Percentiles rank a stretch among this genome's conserved stretches.
Evolutionary conservation across 1,284 basidiomycete genomes (phyloP).

Genomic region (Apiotrichum sp.): DNA sequence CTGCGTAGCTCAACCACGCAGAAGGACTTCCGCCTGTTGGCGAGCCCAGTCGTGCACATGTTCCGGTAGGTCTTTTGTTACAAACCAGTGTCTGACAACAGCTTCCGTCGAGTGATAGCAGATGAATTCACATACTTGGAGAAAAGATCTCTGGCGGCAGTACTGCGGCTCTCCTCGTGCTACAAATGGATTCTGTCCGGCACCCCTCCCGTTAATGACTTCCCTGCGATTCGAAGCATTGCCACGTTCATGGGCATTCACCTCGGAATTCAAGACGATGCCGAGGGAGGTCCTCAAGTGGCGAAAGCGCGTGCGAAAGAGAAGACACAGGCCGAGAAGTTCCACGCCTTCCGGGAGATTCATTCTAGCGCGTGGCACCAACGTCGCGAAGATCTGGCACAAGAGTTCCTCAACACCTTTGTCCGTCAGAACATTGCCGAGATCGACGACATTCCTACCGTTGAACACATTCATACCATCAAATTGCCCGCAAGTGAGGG

Average conservation of each 20-base stretch:
- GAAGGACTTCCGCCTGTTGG: slow-evolving; percentile 71
- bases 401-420: slow-evolving; percentile 73
- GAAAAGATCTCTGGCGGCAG: slow-evolving; percentile 68
- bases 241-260: slow-evolving; percentile 79
- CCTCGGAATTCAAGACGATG: slow-evolving; percentile 82
- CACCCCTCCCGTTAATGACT: slow-evolving; percentile 87
- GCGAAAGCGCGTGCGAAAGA: slow-evolving; percentile 75
- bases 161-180: slow-evolving; percentile 69
- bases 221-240: slow-evolving; percentile 71
- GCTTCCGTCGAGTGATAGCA: slow-evolving; percentile 75
- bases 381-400: slow-evolving; percentile 74
- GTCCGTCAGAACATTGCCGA: slow-evolving; percentile 94
- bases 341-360: slow-evolving; percentile 93
- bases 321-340: slow-evolving; percentile 82
- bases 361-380: slow-evolving; percentile 88
- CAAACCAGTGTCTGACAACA: slow-evolving; percentile 14
- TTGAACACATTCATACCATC: slow-evolving; percentile 62
- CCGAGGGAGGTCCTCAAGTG: slow-evolving; percentile 66
- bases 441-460: slow-evolving; percentile 87
- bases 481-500: slow-evolving; percentile 84
- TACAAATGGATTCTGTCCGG: slow-evolving; percentile 93
- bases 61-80: slow-evolving; percentile 55
- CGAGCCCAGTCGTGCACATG: slow-evolving; percentile 77
- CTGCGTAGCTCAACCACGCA: slow-evolving; percentile 55
- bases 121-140: slow-evolving; percentile 94